Percentiles rank a stretch among this genome's conserved stretches.
Evolutionary conservation across 768 basidiomycete genomes (phyloP).

Genomic region (Amanita molliuscula): DNA sequence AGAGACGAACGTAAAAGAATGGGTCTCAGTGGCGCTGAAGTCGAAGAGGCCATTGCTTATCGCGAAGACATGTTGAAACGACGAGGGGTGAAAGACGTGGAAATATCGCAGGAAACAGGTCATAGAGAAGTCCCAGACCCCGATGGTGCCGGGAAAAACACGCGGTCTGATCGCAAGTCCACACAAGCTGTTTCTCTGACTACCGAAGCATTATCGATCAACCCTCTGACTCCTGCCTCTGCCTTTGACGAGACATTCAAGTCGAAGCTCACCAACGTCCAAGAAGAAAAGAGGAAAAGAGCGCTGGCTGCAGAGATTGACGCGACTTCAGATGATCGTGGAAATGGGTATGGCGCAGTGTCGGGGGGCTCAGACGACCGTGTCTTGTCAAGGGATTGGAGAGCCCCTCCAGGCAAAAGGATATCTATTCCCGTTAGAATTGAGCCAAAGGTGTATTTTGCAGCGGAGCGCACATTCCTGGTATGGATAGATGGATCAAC

Average conservation of each 20-base stretch:
- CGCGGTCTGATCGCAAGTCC: constrained; percentile 1
- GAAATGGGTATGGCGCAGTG: constrained; percentile 16
- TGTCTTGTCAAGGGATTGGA: constrained; percentile 56
- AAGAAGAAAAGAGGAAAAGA: constrained; percentile 22
- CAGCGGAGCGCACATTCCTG: constrained; percentile 88
- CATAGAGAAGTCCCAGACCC: constrained; percentile 16
- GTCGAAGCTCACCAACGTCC: constrained; percentile 20
- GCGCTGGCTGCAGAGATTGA: constrained; percentile 13
- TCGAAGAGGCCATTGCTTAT: constrained; percentile 78
- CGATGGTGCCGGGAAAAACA: constrained; percentile 10
- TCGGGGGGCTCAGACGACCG: constrained; percentile 33
- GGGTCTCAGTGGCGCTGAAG: constrained; percentile 61
- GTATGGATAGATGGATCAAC: constrained; percentile 45
- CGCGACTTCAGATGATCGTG: constrained; percentile 29
- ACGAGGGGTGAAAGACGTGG: constrained; percentile 11
- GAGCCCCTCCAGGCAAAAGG: constrained; percentile 76
- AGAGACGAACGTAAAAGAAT: constrained; percentile 76
- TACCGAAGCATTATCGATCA: constrained; percentile 48
- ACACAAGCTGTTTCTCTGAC: constrained; percentile 15
- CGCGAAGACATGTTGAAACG: constrained; percentile 73
- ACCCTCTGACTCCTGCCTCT: constrained; percentile 77
- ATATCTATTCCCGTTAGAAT: constrained; percentile 93
- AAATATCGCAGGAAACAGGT: constrained; percentile 14
- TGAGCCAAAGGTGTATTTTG: constrained; percentile 98
- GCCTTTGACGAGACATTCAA: constrained; percentile 79